Evolutionary conservation across 2,329 filamentous ascomycete genomes (phyloP).

Genomic region (Phyllosticta citriasiana): DNA sequence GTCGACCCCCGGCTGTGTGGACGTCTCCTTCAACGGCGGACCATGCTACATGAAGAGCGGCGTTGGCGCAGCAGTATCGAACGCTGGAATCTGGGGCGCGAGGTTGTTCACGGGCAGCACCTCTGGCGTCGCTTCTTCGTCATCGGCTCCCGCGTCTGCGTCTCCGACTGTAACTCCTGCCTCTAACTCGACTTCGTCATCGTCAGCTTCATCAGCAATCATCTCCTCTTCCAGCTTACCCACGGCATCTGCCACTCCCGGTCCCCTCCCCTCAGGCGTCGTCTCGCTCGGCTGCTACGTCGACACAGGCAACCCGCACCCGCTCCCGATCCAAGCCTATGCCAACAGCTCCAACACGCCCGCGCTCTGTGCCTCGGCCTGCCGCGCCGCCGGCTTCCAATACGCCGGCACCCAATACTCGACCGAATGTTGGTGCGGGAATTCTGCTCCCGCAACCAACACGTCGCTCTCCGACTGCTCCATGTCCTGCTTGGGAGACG

Average conservation of each 20-base stretch:
- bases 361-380: background rate
- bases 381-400: slow-evolving; percentile 13
- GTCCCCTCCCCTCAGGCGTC: background rate
- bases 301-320: background rate
- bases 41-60: slow-evolving; percentile 8
- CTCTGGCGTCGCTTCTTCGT: background rate
- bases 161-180: background rate
- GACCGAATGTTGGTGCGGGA: slow-evolving; percentile 27
- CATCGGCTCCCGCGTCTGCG: background rate
- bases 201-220: background rate
- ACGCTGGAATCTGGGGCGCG: slow-evolving; percentile 9
- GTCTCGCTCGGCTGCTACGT: background rate
- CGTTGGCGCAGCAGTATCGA: background rate
- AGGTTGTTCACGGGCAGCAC: background rate
- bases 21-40: slow-evolving; percentile 2
- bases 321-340: background rate
- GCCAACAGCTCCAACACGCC: slow-evolving; percentile 1
- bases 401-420: slow-evolving; percentile 21
- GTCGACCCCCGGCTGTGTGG: slow-evolving; percentile 6
- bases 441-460: slow-evolving; percentile 15
- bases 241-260: background rate
- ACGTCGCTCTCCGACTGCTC: background rate
- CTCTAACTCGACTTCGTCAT: background rate
- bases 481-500: background rate
- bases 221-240: background rate